Base-by-base conservation (phyloP, 2,329 filamentous ascomycete species). In the Cadophora sp. region DNA sequence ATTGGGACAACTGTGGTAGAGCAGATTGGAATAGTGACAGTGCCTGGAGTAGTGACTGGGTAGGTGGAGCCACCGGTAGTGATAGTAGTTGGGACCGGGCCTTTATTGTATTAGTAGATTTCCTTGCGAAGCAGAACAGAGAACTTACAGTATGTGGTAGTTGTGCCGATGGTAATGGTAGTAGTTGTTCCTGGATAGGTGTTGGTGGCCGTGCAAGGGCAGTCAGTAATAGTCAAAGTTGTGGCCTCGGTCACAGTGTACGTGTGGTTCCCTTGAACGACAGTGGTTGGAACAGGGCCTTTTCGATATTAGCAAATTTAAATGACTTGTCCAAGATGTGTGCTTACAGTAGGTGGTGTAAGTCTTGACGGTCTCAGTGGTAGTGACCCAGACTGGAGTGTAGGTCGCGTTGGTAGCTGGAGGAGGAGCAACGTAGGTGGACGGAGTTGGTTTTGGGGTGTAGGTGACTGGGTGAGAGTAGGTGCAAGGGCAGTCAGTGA, bases 241-340 rank as follows among this genome's bases (percentile, higher is more conserved):
- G 81, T 81, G 60, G 81, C 85, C 81, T 85, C 81, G 73, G 89
- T 89, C 81, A 93, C 83, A 74, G 86, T 91, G 78, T 83, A 82
- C 69, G 83, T 84, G 68, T 79, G 73, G 68, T 64, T 68, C 3
- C 58, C 51, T 31, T 67, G 64, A 50, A 64, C 51, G n/a, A 68
- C 43, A 29, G 68, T 66, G 31, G 68, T 68, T 34, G 68, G 65
- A 37, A 31, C 31, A 46, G 66, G 67, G 66, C 62, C 50, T 56
- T 50, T 0, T 34, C 7, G 24, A 46, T 11, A 22, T 64, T 56
- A 64, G 62, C 50, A 34, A 56, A 4, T 56, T 34, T 22, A 5
- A n/a, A 27, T 8, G 26, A 16, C 11, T 16, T 11, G 29, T 6
- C 4, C 1, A 79, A 85, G 83, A 34, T 34, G 80, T 80, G 83